Percentiles rank a stretch among this genome's conserved stretches.
Evolutionary conservation across 306 rosid species (phyloP).

Genomic region (Fragaria vesca): DNA sequence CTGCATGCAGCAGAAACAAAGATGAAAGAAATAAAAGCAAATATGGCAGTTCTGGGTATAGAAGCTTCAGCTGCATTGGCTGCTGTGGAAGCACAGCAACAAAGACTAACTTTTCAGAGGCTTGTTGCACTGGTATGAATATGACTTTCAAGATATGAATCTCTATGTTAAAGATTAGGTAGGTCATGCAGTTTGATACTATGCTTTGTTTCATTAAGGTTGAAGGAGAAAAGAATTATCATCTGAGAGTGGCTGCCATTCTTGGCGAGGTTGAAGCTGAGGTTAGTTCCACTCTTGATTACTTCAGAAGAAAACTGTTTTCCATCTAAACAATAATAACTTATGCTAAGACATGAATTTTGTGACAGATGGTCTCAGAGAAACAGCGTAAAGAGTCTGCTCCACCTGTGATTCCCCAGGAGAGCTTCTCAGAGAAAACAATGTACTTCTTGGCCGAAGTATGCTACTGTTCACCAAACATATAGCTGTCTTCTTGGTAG

Average conservation of each 20-base stretch:
- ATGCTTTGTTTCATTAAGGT: constrained; percentile 50
- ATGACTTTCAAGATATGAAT: constrained; percentile 15
- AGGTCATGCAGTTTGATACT: constrained; percentile 24
- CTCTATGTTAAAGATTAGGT: constrained; percentile 11
- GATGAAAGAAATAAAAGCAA: constrained; percentile 87
- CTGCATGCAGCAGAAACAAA: constrained; percentile 85
- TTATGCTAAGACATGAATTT: constrained; percentile 28
- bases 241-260: constrained; percentile 86
- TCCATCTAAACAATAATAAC: constrained; percentile 16
- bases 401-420: constrained; percentile 67
- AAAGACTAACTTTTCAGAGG: constrained; percentile 96
- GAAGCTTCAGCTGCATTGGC: constrained; percentile 95
- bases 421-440: constrained; percentile 64
- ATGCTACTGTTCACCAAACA: constrained; percentile 34
- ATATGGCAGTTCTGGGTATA: constrained; percentile 89
- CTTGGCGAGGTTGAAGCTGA: constrained; percentile 92
- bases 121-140: constrained; percentile 89
- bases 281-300: constrained; percentile 52
- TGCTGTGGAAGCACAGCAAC: constrained; percentile 92
- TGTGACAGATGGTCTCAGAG: constrained; percentile 83
- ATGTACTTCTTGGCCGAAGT: constrained; percentile 95
- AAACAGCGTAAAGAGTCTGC: constrained; percentile 97
- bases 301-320: constrained; percentile 14
- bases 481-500: neutral
- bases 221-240: constrained; percentile 84